phyloP scores from a whole-genome alignment of 495 filamentous ascomycete species.

The Podospora pseudocomata region DNA sequence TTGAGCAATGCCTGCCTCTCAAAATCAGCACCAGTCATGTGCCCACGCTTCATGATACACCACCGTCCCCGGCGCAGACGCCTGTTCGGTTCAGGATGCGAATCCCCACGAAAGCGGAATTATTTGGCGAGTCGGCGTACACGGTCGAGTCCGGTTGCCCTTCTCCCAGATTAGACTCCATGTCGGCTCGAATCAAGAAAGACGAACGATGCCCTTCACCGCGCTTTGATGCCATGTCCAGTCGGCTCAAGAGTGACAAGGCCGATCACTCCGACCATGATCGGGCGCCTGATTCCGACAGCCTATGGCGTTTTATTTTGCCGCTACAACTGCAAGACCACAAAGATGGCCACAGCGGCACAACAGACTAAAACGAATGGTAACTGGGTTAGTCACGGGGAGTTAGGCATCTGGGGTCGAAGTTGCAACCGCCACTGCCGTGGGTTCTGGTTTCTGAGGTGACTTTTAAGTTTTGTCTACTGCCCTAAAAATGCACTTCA shows the following conservation, averaged over 20 bases:
- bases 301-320: not conserved
- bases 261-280: not conserved
- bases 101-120: too few relatives aligned
- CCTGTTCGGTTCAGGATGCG: not conserved
- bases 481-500: not conserved
- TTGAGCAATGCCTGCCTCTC: constrained; percentile 56
- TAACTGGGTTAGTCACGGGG: not conserved
- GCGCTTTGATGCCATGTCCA: not conserved
- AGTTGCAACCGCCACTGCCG: not conserved
- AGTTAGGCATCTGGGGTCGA: not conserved
- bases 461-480: not conserved
- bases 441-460: not conserved
- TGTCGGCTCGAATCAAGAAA: not conserved
- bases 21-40: constrained; percentile 40
- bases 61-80: not conserved
- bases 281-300: not conserved
- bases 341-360: too few relatives aligned
- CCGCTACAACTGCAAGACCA: not conserved
- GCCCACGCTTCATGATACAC: not conserved
- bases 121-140: too few relatives aligned
- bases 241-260: too few relatives aligned
- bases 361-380: not conserved
- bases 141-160: not conserved
- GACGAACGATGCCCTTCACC: not conserved
- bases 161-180: not conserved